phyloP scores from a whole-genome alignment of 495 filamentous ascomycete genomes.

The Talaromyces borbonicus region DNA sequence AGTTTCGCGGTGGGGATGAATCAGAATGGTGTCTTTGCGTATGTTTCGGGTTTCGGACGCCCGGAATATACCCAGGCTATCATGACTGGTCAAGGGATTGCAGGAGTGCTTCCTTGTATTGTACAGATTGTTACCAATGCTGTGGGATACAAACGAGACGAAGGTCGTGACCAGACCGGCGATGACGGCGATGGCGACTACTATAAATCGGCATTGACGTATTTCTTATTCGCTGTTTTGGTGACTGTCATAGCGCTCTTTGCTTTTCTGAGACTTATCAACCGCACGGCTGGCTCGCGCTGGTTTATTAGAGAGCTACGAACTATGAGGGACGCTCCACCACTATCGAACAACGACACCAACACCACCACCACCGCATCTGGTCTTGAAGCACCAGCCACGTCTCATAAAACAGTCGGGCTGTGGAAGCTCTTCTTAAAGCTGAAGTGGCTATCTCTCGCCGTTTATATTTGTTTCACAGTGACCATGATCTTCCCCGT shows the following conservation, averaged over 20 bases:
- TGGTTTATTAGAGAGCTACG: slow-evolving; percentile 1
- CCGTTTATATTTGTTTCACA: slow-evolving; percentile 68
- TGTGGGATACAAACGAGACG: slow-evolving; percentile 39
- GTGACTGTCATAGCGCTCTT: slow-evolving; percentile 47
- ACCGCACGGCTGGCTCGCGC: slow-evolving; percentile 4
- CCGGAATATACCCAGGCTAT: slow-evolving; percentile 89
- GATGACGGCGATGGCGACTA: slow-evolving; percentile 15
- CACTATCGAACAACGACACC: neutral
- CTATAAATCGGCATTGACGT: slow-evolving; percentile 70
- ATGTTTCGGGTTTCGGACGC: slow-evolving; percentile 71
- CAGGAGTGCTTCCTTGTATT: slow-evolving; percentile 82
- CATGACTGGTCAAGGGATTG: slow-evolving; percentile 90
- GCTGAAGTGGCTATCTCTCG: slow-evolving; percentile 56
- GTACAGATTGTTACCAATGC: slow-evolving; percentile 77
- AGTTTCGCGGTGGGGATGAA: slow-evolving; percentile 74
- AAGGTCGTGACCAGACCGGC: neutral
- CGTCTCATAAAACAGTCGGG: slow-evolving; percentile 42
- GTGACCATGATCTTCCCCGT: slow-evolving; percentile 93
- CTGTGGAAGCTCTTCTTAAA: slow-evolving; percentile 61
- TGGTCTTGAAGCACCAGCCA: neutral
- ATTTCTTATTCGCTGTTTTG: slow-evolving; percentile 80
- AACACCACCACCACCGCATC: neutral
- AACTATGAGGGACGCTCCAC: neutral
- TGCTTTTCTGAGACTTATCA: slow-evolving; percentile 40
- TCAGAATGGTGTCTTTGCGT: slow-evolving; percentile 93